Conservation (phyloP, 805 yeast species). For the Candida succiphila region DNA sequence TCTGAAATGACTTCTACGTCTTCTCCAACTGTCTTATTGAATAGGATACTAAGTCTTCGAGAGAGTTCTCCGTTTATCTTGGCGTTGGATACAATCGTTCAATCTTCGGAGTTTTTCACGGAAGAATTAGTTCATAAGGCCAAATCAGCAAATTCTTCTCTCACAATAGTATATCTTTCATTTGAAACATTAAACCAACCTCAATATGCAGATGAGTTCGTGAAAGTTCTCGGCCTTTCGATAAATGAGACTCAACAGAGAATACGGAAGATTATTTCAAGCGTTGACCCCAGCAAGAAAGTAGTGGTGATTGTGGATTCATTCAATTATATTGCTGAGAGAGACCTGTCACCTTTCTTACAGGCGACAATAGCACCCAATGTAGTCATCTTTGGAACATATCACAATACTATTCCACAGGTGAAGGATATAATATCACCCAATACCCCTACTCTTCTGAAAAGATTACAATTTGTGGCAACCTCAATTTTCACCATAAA, state of each 20-base stretch:
- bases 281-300: conserved; percentile 4
- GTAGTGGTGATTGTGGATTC: conserved; percentile 56
- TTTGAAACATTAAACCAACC: conserved; percentile 59
- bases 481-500: conserved; percentile 57
- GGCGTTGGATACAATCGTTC: conserved; percentile 58
- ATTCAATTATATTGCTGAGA: conserved; percentile 44
- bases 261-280: conserved; percentile 2
- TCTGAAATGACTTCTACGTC: conserved; percentile 18
- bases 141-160: conserved; percentile 14
- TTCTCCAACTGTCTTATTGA: conserved; percentile 44
- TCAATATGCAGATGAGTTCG: conserved; percentile 32
- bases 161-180: conserved; percentile 44
- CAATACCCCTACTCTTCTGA: conserved; percentile 12
- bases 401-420: conserved; percentile 31
- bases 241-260: background rate
- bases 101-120: conserved; percentile 49
- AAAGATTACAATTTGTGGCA: conserved; percentile 53
- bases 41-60: conserved; percentile 55
- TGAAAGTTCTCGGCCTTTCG: conserved; percentile 29
- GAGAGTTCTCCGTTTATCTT: conserved; percentile 71
- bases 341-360: conserved; percentile 10
- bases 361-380: conserved; percentile 26
- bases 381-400: conserved; percentile 34
- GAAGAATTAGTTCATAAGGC: conserved; percentile 43
- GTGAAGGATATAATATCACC: conserved; percentile 1